Evolutionary conservation across 2,329 filamentous ascomycete species (phyloP).

Genomic region (Neofusicoccum umdonicola): DNA sequence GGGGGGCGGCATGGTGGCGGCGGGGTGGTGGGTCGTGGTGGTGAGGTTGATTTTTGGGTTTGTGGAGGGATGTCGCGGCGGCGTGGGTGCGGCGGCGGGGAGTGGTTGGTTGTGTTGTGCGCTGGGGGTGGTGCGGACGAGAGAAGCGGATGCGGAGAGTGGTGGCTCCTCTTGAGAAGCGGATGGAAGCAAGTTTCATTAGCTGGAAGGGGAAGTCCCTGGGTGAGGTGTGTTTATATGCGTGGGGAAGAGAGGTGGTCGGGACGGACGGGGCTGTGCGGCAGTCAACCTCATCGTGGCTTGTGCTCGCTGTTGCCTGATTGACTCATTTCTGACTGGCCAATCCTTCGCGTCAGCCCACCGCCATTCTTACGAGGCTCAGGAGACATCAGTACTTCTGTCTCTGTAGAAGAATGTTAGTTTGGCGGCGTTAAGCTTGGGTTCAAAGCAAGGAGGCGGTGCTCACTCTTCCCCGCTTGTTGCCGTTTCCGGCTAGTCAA

Average conservation of each 20-base stretch:
- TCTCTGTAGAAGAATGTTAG: neutral
- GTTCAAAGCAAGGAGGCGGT: no score
- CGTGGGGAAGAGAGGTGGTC: no score
- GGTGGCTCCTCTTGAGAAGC: no score
- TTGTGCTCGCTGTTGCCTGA: constrained; percentile 9
- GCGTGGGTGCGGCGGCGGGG: no score
- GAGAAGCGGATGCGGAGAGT: no score
- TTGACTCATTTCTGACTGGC: neutral
- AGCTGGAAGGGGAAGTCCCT: no score
- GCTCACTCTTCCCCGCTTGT: neutral
- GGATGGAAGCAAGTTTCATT: no score
- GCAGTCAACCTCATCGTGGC: neutral
- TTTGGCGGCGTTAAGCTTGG: no score
- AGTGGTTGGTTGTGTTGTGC: no score
- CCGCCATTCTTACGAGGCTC: neutral
- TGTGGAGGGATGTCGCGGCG: neutral
- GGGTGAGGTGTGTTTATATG: no score
- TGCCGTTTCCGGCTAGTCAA: neutral
- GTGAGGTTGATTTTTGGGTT: neutral
- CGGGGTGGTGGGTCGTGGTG: neutral
- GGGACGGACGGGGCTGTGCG: neutral
- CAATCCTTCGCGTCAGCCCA: neutral
- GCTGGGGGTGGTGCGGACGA: no score
- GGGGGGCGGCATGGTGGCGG: neutral
- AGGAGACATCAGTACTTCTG: neutral